These are phyloP conservation scores for Afroboletus lepidellus DNA, from an alignment of 1,284 basidiomycete genomes.

Conservation along the genomic window DNA sequence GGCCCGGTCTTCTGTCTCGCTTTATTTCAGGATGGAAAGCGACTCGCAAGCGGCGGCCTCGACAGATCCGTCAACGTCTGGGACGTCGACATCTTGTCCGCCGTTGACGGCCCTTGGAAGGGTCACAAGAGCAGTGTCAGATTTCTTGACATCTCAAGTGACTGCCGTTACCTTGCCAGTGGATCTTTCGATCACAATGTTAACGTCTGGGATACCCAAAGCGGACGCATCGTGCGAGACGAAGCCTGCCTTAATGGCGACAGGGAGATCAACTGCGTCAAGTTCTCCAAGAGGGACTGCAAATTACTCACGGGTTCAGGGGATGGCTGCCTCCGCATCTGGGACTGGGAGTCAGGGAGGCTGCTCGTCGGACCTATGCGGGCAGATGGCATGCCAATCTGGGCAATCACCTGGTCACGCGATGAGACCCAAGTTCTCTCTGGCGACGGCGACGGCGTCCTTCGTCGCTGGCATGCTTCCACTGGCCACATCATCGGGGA, in stretches of 20 bases:
- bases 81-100: slow-evolving; percentile 24
- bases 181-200: slow-evolving; percentile 35
- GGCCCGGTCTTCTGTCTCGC: slow-evolving; percentile 28
- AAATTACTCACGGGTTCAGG: slow-evolving; percentile 31
- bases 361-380: slow-evolving; percentile 27
- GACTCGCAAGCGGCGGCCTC: slow-evolving; percentile 30
- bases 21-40: slow-evolving; percentile 30
- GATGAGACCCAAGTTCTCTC: slow-evolving; percentile 30
- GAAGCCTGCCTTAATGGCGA: slow-evolving; percentile 26
- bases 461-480: slow-evolving; percentile 27
- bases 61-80: slow-evolving; percentile 32
- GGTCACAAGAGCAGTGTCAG: slow-evolving; percentile 28
- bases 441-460: slow-evolving; percentile 23
- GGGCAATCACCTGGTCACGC: slow-evolving; percentile 32
- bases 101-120: slow-evolving; percentile 24
- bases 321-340: slow-evolving; percentile 31
- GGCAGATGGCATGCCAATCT: slow-evolving; percentile 24
- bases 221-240: slow-evolving; percentile 24
- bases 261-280: slow-evolving; percentile 30
- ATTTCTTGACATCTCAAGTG: slow-evolving; percentile 30
- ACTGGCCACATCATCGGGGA: slow-evolving; percentile 24
- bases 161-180: slow-evolving; percentile 30
- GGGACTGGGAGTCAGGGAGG: slow-evolving; percentile 27
- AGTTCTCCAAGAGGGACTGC: slow-evolving; percentile 24
- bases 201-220: slow-evolving; percentile 32